phyloP scores from a whole-genome alignment of 1,139 yeast species.

The Diutina catenulata region DNA sequence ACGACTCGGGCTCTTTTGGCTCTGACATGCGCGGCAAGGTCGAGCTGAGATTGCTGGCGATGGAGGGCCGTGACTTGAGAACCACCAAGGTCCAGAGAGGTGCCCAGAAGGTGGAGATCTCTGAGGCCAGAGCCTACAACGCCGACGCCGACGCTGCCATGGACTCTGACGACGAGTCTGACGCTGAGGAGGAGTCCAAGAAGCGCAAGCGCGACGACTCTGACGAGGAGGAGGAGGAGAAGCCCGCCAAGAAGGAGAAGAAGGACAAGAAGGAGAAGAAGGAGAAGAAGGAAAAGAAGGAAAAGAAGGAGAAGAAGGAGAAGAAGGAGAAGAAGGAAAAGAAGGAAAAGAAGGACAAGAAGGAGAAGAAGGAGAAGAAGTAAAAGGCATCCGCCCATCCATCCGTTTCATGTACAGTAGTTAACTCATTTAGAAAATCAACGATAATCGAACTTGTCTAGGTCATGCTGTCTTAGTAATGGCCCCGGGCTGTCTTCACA shows the following conservation, averaged over 20 bases:
- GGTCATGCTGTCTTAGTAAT: too few relatives aligned
- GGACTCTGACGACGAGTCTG: constrained; percentile 36
- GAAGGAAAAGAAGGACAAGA: constrained; percentile 37
- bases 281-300: constrained; percentile 13
- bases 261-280: constrained; percentile 15
- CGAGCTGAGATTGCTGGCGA: constrained; percentile 85
- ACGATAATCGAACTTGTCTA: too few relatives aligned
- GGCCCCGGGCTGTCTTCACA: neutral
- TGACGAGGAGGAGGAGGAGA: constrained; percentile 15
- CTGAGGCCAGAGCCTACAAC: constrained; percentile 81
- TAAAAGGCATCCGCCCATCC: constrained; percentile 15
- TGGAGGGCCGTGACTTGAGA: constrained; percentile 91
- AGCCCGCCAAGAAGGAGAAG: constrained; percentile 13
- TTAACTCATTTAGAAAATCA: neutral
- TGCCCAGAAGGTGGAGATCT: constrained; percentile 70
- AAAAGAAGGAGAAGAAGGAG: constrained; percentile 14
- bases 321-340: constrained; percentile 18
- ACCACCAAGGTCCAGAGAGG: constrained; percentile 59
- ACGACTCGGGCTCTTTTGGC: constrained; percentile 91
- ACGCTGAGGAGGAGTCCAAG: constrained; percentile 33
- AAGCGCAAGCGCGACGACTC: constrained; percentile 12
- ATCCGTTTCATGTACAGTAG: constrained; percentile 7
- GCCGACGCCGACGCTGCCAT: constrained; percentile 69
- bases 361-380: constrained; percentile 19
- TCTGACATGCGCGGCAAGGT: constrained; percentile 85